Evolutionary conservation across 1,139 yeast species (phyloP).

Genomic region (Spencermartinsiella ligniputridi): DNA sequence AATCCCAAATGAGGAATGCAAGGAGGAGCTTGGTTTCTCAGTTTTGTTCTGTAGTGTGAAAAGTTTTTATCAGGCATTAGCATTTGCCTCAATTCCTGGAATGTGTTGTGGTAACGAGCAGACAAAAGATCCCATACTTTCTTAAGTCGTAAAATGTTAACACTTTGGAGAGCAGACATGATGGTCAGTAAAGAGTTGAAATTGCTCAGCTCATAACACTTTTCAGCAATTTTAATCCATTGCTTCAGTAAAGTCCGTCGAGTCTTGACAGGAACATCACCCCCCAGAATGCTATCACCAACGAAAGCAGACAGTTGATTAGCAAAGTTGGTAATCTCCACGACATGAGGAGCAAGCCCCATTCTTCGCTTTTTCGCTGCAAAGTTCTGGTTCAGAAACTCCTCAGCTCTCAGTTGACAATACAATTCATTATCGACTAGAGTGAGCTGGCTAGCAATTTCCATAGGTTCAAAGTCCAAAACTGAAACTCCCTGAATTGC

Average conservation of each 20-base stretch:
- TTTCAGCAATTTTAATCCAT: constrained; percentile 82
- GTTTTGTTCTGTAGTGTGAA: constrained; percentile 63
- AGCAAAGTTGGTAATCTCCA: constrained; percentile 64
- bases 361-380: constrained; percentile 57
- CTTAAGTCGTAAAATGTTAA: constrained; percentile 64
- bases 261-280: constrained; percentile 41
- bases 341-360: constrained; percentile 67
- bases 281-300: constrained; percentile 56
- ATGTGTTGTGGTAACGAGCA: constrained; percentile 60
- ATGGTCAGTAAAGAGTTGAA: constrained; percentile 88
- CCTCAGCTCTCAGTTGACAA: constrained; percentile 63
- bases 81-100: constrained; percentile 62
- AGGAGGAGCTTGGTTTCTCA: constrained; percentile 58
- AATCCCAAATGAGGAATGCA: constrained; percentile 83
- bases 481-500: constrained; percentile 27
- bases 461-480: constrained; percentile 71
- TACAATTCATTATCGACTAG: constrained; percentile 72
- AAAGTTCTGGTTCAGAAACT: constrained; percentile 69
- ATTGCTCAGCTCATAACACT: constrained; percentile 75
- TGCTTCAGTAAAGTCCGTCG: constrained; percentile 61
- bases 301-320: constrained; percentile 80
- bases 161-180: constrained; percentile 78
- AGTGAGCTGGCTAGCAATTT: constrained; percentile 81
- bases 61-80: constrained; percentile 84
- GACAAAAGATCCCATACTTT: constrained; percentile 64